These are phyloP conservation scores for Saxophila tyrrhenica DNA, from an alignment of 495 filamentous ascomycete genomes.

Conservation along the genomic window DNA sequence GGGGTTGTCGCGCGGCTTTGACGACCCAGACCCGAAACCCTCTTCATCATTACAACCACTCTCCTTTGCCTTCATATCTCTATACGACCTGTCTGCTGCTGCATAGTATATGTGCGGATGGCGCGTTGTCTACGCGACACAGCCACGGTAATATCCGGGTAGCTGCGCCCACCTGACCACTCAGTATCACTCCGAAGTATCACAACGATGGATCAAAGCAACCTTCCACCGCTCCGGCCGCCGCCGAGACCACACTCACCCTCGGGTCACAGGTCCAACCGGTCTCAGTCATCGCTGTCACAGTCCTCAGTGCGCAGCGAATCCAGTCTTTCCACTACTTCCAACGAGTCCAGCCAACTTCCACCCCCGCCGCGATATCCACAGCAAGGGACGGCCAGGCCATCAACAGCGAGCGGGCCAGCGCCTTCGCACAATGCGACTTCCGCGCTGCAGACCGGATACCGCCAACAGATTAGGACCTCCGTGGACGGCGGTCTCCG, in stretches of 20 bases:
- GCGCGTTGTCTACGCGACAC: too few relatives aligned
- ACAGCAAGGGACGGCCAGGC: background rate
- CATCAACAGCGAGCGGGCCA: conserved; percentile 12
- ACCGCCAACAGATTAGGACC: conserved; percentile 2
- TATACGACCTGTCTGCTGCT: too few relatives aligned
- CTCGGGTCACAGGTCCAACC: conserved; percentile 16
- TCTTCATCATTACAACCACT: too few relatives aligned
- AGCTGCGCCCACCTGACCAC: background rate
- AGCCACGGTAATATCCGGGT: background rate
- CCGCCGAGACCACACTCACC: conserved; percentile 17
- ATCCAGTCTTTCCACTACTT: conserved; percentile 17
- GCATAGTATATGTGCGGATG: too few relatives aligned
- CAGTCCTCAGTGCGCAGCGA: conserved; percentile 16
- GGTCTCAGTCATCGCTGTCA: conserved; percentile 17
- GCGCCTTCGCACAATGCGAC: conserved; percentile 11
- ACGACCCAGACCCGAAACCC: too few relatives aligned
- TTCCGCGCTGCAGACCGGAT: background rate
- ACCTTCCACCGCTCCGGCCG: conserved; percentile 16
- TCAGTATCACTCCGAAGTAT: background rate
- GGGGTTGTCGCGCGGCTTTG: too few relatives aligned
- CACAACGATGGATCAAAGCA: background rate
- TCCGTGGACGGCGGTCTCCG: conserved; percentile 10
- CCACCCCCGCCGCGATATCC: background rate
- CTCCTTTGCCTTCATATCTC: too few relatives aligned
- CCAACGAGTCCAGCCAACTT: conserved; percentile 19